Base-by-base conservation (phyloP, 306 rosid genomes). In the Luffa acutangula region DNA sequence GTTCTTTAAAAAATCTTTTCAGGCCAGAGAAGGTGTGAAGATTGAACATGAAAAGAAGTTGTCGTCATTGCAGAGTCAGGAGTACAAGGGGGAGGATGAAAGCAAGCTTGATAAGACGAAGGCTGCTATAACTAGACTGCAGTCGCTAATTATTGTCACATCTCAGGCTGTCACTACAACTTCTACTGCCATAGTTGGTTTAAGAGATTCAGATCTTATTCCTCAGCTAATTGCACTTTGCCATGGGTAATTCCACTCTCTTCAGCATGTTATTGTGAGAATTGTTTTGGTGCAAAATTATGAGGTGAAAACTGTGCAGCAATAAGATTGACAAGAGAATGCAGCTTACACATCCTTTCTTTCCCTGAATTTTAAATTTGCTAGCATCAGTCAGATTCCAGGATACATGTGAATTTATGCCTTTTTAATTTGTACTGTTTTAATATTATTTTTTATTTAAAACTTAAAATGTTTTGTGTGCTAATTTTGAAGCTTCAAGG, bases 161-260 rank as follows among this genome's bases (percentile, higher is more conserved):
- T 96, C 99, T 77, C 97, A 96, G 85, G 99, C 99, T 4, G 99
- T 96, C 81, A 84, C 93, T 70, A 90, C 99, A 71, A 96, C 99
- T 83, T 93, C 98, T 43, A 86, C 97, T 2, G 94, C 96, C 33
- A 91, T 93, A 57, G 66, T 85, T 63, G 92, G 89, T 79, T 92
- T 91, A 60, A 84, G 99, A 80, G 92, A 96, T 89, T 89, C 99
- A 12, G 94, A 86, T 88, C 96, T 96, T 76, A 94, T 96, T 84
- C 96, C 98, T 81, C 98, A 93, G 93, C 98, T 96, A 42, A 88
- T 91, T 87, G 89, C 88, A 66, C 96, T 96, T 71, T 91, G 97
- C 82, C 98, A 93, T 65, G 99, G 92, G 99, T 96, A 87, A 75
- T 82, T 76, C 77, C 83, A 79, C 84, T 80, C 73, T 77, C 77